Evolutionary conservation across 208 protist species (phyloP).

Genomic region (Trypanosoma theileri): DNA sequence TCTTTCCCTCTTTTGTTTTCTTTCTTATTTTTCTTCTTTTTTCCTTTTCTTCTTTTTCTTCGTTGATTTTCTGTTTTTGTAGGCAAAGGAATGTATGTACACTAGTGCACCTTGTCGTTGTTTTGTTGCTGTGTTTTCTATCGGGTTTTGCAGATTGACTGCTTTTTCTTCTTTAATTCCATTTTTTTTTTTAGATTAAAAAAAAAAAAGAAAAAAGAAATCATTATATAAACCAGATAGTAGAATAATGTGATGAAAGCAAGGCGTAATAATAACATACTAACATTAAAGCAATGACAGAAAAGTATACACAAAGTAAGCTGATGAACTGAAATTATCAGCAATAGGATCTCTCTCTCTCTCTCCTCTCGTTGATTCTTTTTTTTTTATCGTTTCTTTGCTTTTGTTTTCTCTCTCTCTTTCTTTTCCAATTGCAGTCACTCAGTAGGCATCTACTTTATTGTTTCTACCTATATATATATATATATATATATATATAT

Average conservation of each 20-base stretch:
- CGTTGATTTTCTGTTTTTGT: no score
- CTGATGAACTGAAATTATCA: no score
- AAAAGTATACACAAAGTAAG: no score
- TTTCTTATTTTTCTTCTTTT: not conserved
- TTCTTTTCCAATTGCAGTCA: not conserved
- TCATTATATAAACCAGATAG: no score
- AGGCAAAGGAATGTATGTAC: not conserved
- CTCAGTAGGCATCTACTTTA: not conserved
- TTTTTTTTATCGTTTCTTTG: slow-evolving; percentile 21
- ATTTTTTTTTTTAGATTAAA: no score
- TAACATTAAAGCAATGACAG: no score
- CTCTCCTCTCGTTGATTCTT: not conserved
- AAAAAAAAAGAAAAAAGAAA: no score
- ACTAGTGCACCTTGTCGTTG: not conserved
- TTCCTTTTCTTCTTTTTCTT: no score
- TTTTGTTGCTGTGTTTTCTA: not conserved
- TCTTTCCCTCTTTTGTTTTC: not conserved
- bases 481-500: not conserved
- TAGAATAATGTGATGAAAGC: no score
- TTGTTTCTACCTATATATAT: not conserved
- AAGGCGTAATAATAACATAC: no score
- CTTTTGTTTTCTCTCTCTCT: slow-evolving; percentile 18
- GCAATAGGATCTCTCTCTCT: no score
- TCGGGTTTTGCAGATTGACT: not conserved
- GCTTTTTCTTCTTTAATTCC: no score